Base-by-base conservation (phyloP, 345 rosid species). In the Gossypium anomalum region DNA sequence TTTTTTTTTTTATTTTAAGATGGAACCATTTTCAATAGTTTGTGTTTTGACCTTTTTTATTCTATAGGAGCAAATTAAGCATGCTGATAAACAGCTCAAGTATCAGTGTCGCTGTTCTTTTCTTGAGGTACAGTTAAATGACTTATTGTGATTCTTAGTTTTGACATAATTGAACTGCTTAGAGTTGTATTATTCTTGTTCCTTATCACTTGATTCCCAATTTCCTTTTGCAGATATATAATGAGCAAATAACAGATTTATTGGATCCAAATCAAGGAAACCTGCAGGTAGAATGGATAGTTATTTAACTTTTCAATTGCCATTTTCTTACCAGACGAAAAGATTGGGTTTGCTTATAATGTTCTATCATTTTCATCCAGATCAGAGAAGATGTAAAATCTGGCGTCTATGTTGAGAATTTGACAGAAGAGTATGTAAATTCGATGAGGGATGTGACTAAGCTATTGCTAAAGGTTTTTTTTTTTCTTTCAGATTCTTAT, bases 61-160 rank as follows among this genome's bases (percentile, higher is more conserved):
- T 53, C 70, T 80, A 70, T 80, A 96, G 99, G 98, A 93, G 83
- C 97, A 96, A 92, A 76, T 81, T 68, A 96, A 87, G 79, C 95
- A 93, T 72, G 85, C 85, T 4, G 95, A 87, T 56, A 86, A 86
- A 81, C 98, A 96, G 85, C 97, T 96, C 67, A 87, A 84, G 48
- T 96, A 96, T 80, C 99, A 92, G 77, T 96, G 99, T 73, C 97
- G 93, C 61, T 96, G 98, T 77, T 96, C 99, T 25, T 90, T 96
- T 85, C 95, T 96, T 13, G 97, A 96, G 98, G 98, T 96, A 67
- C 47, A 45, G 73, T 78, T 61, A 76, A 22, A 29, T 77, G 67
- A 5, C 29, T 71, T 20, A 2, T 66, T 12, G 69, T 47, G 67
- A 48, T 67, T 25, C 59, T 51, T 15, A 55, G 9, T 70, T 72